These are phyloP conservation scores for Thermomucor indicae-seudaticae DNA, from an alignment of 371 early-diverging fungal genomes.

Conservation along the genomic window DNA sequence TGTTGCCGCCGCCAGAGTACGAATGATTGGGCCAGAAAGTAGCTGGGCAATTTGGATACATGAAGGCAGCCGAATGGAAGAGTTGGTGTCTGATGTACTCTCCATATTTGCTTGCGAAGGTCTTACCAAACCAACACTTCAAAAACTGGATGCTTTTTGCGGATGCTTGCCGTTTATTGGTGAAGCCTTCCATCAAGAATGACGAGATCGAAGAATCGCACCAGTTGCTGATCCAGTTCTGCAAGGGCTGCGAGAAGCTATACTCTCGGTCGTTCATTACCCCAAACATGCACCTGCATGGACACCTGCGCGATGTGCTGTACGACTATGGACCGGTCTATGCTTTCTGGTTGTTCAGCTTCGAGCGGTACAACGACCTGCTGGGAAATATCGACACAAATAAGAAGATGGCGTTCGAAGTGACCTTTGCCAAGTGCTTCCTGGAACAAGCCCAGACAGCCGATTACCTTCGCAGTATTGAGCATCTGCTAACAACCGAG, in stretches of 20 bases:
- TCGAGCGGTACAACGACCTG: slow-evolving; percentile 5
- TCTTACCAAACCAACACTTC: not conserved
- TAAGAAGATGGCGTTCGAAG: not conserved
- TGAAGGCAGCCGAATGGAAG: slow-evolving; percentile 6
- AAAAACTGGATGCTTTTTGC: slow-evolving; percentile 4
- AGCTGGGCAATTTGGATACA: not conserved
- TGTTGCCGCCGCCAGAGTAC: not conserved
- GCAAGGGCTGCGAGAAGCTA: not conserved
- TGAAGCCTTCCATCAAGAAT: not conserved
- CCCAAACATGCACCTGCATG: not conserved
- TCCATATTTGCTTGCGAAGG: not conserved
- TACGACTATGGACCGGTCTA: slow-evolving; percentile 2
- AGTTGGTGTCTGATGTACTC: slow-evolving; percentile 2
- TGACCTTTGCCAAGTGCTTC: not conserved
- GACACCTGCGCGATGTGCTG: not conserved
- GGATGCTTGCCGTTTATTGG: slow-evolving; percentile 1
- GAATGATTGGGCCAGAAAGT: not conserved
- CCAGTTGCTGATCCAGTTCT: not conserved
- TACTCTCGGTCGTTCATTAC: not conserved
- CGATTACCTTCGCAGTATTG: not conserved
- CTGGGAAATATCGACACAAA: not conserved
- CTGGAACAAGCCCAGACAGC: not conserved
- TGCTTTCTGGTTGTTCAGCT: slow-evolving; percentile 3
- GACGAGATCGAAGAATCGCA: not conserved
- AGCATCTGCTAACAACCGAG: not conserved